These are phyloP conservation scores for Lyophyllum shimeji DNA, from an alignment of 768 basidiomycete species.

Conservation along the genomic window DNA sequence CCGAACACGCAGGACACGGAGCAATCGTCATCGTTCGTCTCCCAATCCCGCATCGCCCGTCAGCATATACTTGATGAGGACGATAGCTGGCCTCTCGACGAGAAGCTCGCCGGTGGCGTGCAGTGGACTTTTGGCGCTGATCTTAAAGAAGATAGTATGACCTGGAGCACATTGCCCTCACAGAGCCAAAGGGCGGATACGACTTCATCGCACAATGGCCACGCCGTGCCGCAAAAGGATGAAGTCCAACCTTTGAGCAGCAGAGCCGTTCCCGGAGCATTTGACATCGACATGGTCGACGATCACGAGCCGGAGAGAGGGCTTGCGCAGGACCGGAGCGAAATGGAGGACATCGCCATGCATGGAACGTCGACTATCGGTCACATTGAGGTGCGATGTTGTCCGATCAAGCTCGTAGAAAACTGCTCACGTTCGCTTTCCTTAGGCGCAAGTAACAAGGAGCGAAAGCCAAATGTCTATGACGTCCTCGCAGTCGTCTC, in stretches of 20 bases:
- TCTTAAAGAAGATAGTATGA: conserved; percentile 66
- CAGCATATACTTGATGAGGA: conserved; percentile 49
- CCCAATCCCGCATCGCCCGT: conserved; percentile 32
- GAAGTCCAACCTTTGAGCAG: conserved; percentile 4
- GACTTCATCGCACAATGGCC: conserved; percentile 20
- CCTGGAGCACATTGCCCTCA: conserved; percentile 72
- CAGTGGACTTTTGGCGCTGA: conserved; percentile 62
- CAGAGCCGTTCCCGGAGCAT: conserved; percentile 26
- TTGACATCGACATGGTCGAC: conserved; percentile 39
- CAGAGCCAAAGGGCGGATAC: conserved; percentile 52
- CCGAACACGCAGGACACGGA: conserved; percentile 62
- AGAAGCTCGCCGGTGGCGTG: conserved; percentile 53
- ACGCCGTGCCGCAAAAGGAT: neutral
- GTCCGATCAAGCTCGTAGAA: neutral
- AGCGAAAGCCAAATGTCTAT: conserved; percentile 59
- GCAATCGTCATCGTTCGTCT: conserved; percentile 36
- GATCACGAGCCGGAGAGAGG: conserved; percentile 33
- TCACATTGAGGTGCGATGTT: conserved; percentile 41
- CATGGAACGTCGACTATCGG: conserved; percentile 35
- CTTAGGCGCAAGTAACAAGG: conserved; percentile 27
- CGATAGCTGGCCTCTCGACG: conserved; percentile 77
- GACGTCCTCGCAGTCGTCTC: conserved; percentile 49
- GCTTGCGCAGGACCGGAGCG: conserved; percentile 27
- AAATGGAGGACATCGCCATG: conserved; percentile 43
- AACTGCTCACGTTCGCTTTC: conserved; percentile 2